These are phyloP conservation scores for Clarireedia homoeocarpa DNA, from an alignment of 2,329 filamentous ascomycete species.

Conservation along the genomic window DNA sequence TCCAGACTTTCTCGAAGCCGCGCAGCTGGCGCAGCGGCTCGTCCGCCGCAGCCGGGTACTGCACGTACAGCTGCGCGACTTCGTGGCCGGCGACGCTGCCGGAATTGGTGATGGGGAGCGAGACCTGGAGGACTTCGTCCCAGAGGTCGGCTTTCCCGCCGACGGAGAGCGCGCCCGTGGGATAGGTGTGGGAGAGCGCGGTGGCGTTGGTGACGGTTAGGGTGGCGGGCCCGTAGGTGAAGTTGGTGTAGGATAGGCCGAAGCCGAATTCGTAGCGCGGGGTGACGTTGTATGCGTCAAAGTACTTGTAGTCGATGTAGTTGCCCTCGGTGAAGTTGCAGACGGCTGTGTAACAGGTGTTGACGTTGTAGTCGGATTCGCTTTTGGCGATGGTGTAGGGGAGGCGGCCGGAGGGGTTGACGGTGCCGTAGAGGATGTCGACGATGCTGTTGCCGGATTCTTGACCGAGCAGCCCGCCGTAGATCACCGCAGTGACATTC, in stretches of 20 bases:
- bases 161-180: conserved; percentile 48
- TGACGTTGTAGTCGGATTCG: conserved; percentile 34
- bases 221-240: conserved; percentile 58
- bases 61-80: conserved; percentile 42
- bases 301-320: conserved; percentile 72
- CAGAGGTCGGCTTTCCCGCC: conserved; percentile 47
- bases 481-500: conserved; percentile 76
- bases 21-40: conserved; percentile 10
- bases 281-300: conserved; percentile 53
- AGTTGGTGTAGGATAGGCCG: conserved; percentile 71
- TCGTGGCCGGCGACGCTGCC: conserved; percentile 43
- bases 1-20: conserved; percentile 9
- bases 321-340: conserved; percentile 66
- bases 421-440: conserved; percentile 71
- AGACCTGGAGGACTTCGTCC: conserved; percentile 44
- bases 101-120: conserved; percentile 45
- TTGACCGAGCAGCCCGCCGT: conserved; percentile 71
- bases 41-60: conserved; percentile 9
- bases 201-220: conserved; percentile 29
- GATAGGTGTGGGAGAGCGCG: conserved; percentile 33
- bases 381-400: conserved; percentile 70
- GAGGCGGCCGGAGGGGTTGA: conserved; percentile 66
- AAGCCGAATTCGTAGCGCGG: conserved; percentile 74
- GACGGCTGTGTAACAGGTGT: conserved; percentile 49
- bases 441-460: conserved; percentile 70